Evolutionary conservation across 176 grass and related monocot genomes (phyloP), one percentile per base, ranked within the genome.

Genomic region (Calamus simplicifolius): DNA sequence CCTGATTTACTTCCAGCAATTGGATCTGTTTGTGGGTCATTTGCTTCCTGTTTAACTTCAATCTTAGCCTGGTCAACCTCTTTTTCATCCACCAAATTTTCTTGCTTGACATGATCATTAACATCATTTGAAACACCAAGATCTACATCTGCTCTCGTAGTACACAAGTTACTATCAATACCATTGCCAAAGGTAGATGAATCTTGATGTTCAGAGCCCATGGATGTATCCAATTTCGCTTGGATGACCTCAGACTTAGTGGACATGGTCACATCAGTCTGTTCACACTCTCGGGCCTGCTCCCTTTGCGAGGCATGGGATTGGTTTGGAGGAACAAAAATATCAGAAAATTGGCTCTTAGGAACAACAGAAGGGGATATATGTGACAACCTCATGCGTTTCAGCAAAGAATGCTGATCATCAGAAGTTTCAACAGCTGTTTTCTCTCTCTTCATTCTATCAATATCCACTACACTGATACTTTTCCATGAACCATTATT

Each of bases 41-140:
- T 80, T 68, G 80, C 57, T 61, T 99, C 94, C 73, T 93, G 77
- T 59, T 91, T 92, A 66, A 85, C 67, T 55, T 92, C 87, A 53
- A 52, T 23, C n/a, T 52, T 55, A 59, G 77, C 73, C 68, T 85
- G 72, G 63, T 38, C 77, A 53, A 68, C 51, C 53, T 78, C 79
- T 56, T 85, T 82, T 69, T 85, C 88, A 83, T 77, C 38, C 8
- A 54, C 69, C 73, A 76, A 31, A 25, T 52, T 81, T 70, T 99
- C 94, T 82, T 85, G 79, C 71, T 89, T 92, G 71, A 99, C 72
- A 77, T 80, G 76, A 67, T 69, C 50, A n/a, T 61, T 68, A 15
- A 71, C 71, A 51, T 72, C 77, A 60, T 75, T 77, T 57, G 81
- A 78, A 68, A 68, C 85, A 86, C 52, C 64, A 78, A 68, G 50